These are phyloP conservation scores for Cryptococcus sp. DNA, from an alignment of 1,284 basidiomycete species.

Conservation along the genomic window DNA sequence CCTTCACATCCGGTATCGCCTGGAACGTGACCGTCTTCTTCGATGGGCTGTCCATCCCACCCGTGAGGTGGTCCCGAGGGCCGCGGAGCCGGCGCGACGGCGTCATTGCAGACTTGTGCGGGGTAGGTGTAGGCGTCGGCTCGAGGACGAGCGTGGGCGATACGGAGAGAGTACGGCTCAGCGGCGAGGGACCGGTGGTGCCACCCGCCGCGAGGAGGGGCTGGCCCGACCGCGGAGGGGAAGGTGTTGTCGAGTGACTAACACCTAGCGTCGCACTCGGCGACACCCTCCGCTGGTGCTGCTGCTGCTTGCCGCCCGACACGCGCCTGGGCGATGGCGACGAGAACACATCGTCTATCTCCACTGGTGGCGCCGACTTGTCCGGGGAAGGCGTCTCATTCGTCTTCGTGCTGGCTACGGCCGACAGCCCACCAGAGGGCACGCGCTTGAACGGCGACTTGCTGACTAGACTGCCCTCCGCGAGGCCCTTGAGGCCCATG, in stretches of 20 bases:
- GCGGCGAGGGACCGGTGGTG: slow-evolving; percentile 29
- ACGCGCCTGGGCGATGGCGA: slow-evolving; percentile 34
- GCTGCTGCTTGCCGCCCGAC: slow-evolving; percentile 21
- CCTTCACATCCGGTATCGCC: slow-evolving; percentile 79
- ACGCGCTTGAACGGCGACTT: slow-evolving; percentile 69
- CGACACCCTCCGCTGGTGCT: slow-evolving; percentile 27
- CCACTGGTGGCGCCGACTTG: slow-evolving; percentile 21
- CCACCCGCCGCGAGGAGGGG: slow-evolving; percentile 1
- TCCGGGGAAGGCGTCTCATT: slow-evolving; percentile 21
- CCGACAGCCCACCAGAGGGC: slow-evolving; percentile 20
- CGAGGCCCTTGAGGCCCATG: slow-evolving; percentile 67
- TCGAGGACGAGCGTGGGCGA: slow-evolving; percentile 9
- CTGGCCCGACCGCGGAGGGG: slow-evolving; percentile 24
- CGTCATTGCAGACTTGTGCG: slow-evolving; percentile 66
- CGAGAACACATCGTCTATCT: slow-evolving; percentile 34
- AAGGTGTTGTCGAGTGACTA: slow-evolving; percentile 35
- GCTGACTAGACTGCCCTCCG: slow-evolving; percentile 71
- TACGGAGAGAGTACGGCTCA: slow-evolving; percentile 17
- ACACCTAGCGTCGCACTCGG: slow-evolving; percentile 20
- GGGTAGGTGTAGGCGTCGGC: slow-evolving; percentile 31
- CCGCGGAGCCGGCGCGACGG: slow-evolving; percentile 74
- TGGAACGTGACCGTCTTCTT: slow-evolving; percentile 78
- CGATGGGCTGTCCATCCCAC: slow-evolving; percentile 54
- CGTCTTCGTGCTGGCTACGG: slow-evolving; percentile 7
- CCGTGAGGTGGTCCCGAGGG: slow-evolving; percentile 55